phyloP scores from a whole-genome alignment of 2,329 filamentous ascomycete genomes.

The Ascomycota sp. region DNA sequence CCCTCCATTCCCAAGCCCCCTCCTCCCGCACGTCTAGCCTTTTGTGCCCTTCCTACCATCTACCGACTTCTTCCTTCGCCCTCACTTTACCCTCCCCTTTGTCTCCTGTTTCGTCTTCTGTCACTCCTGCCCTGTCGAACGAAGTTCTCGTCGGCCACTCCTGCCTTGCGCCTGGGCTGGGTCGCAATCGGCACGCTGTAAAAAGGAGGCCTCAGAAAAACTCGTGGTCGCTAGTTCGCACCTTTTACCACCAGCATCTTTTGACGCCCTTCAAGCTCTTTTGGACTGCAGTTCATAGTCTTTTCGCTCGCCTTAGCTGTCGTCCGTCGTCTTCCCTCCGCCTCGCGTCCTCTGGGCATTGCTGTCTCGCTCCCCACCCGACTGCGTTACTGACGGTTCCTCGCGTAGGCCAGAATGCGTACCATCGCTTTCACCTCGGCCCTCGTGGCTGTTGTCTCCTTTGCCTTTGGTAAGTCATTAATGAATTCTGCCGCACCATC shows the following conservation, averaged over 20 bases:
- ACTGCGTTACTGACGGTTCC: constrained; percentile 4
- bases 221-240: not conserved
- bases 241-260: constrained; percentile 6
- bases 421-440: constrained; percentile 23
- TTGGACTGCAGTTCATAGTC: constrained; percentile 6
- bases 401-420: constrained; percentile 21
- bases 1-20: too few relatives aligned
- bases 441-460: constrained; percentile 19
- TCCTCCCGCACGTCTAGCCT: too few relatives aligned
- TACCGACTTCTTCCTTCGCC: not conserved
- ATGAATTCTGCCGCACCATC: not conserved
- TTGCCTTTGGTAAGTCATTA: constrained; percentile 20
- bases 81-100: constrained; percentile 1
- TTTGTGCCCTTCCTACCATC: not conserved
- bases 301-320: constrained; percentile 1
- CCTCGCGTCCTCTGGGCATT: not conserved
- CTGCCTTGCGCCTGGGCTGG: not conserved
- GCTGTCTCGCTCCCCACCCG: not conserved
- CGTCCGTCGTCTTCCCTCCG: not conserved
- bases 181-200: not conserved
- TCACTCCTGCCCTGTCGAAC: too few relatives aligned
- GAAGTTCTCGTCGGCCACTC: not conserved
- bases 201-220: not conserved
- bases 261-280: constrained; percentile 5
- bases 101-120: not conserved